A percentile compares a stretch with the other conserved stretches of the same genome.
Evolutionary conservation across 352 stramenopile genomes (phyloP).

Genomic region (Pythium sukuiense): DNA sequence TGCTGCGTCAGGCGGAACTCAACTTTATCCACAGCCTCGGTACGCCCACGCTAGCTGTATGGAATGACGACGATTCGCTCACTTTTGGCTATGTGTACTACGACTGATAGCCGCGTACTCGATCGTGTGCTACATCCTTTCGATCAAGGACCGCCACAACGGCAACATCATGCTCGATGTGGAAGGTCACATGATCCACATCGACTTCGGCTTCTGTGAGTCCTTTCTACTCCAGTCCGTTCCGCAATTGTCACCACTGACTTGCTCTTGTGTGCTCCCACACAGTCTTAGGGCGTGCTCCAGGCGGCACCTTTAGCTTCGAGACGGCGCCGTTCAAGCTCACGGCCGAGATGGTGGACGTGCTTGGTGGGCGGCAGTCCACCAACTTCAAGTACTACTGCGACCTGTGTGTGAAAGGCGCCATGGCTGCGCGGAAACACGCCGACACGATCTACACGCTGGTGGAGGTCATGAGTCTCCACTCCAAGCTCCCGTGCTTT

Average conservation of each 20-base stretch:
- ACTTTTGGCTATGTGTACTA: constrained; percentile 34
- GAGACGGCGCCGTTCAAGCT: constrained; percentile 98
- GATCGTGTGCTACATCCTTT: constrained; percentile 97
- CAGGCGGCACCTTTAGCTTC: constrained; percentile 93
- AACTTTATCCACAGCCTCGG: constrained; percentile 87
- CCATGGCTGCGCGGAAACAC: constrained; percentile 90
- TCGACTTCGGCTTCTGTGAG: constrained; percentile 98
- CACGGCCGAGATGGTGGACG: constrained; percentile 94
- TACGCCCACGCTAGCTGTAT: constrained; percentile 24
- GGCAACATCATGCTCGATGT: constrained; percentile 99
- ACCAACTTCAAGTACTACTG: constrained; percentile 92
- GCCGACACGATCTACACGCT: constrained; percentile 94
- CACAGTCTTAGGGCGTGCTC: constrained; percentile 71
- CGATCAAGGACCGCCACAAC: constrained; percentile 99
- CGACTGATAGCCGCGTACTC: constrained; percentile 92
- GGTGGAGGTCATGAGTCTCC: constrained; percentile 94
- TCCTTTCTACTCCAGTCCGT: constrained; percentile 1
- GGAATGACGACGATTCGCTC: constrained; percentile 31
- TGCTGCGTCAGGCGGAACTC: constrained; percentile 67
- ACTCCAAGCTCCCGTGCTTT: constrained; percentile 80
- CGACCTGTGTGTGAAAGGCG: constrained; percentile 93
- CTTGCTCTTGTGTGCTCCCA: not conserved
- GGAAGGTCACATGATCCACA: constrained; percentile 96
- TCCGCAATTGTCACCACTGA: not conserved
- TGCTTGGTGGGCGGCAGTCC: constrained; percentile 92